Evolutionary conservation across 345 rosid species (phyloP), one percentile per base, ranked within the genome.

Genomic region (Schrenkiella parvula): DNA sequence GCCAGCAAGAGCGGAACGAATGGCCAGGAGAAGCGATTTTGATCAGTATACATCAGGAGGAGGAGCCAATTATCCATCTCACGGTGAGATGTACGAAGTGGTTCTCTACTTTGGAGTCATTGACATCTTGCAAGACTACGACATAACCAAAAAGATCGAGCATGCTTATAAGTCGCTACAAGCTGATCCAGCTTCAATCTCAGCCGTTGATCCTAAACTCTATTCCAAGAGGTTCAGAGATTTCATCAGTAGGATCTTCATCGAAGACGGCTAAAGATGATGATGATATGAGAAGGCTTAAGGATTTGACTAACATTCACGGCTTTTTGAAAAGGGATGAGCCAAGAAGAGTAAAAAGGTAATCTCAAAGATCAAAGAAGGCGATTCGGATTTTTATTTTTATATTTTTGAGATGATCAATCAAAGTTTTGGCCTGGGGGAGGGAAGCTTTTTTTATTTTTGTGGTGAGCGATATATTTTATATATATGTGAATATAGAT

Each of bases 91-190:
- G 48, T 84, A 81, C 56, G 97, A 95, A 80, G 93, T 91, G 13
- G 91, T 95, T 63, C 89, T 95, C n/a, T 95, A 95, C 80, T 88
- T 95, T 43, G 99, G 99, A 31, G 85, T 95, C 63, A 91, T 95
- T 38, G 99, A 93, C 61, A 91, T 93, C 77, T 76, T 93, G 59
- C 98, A 91, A 82, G 97, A 91, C 68, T 93, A 93, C 19, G 98
- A 91, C 81, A 88, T 91, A 38, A 82, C 83, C 82, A 93, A 93
- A 83, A 91, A 82, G 76, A 58, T 95, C 26, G 99, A 95, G 82
- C 99, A 89, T 79, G 97, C 90, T 1, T 91, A 88, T 81, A 95
- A 95, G 65, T 95, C 99, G n/a, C 70, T 89, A 8, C 97, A 89
- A 77, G 97, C 82, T 0, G 95, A 95, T 67, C 95, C 99, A 41